Evolutionary conservation across 2,329 filamentous ascomycete species (phyloP), one percentile per base, ranked within the genome.

Genomic region (Curvularia sp.): DNA sequence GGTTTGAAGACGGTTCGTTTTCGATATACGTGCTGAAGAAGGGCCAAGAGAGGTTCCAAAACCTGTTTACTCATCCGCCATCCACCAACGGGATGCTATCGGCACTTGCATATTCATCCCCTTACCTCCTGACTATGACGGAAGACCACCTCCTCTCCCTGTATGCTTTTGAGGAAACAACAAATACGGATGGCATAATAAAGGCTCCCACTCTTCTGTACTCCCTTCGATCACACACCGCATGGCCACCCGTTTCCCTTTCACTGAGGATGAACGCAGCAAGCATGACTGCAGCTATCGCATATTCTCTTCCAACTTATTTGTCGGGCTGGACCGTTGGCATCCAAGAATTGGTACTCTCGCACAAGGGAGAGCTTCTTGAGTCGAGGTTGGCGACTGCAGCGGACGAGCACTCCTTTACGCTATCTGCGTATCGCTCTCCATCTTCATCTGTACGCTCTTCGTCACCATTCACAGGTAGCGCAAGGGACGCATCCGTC

Each of bases 331-430:
- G 93, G 91, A 93, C 90, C 7, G 85, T 97, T 15, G 93, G 93
- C 2, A 86, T 98, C n/a, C 94, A 98, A 75, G 94, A 97, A 75
- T 80, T 97, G 42, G 87, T 89, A 57, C 83, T 96, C n/a, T 77
- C 77, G 32, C 75, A 75, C 49, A 73, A 78, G 46, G 84, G 84
- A 6, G 77, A 77, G 13, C 73, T 85, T 0, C 67, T 81, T 1
- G 76, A 79, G 34, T 85, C 83, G 2, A 80, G 83, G 6, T 66
- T 84, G 3, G 78, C 83, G 15, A 82, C 81, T 2, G 82, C 83
- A n/a, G 75, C 82, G 18, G 78, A 81, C 19, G 77, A 80, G 51
- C 78, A 80, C 27, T 83, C 80, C 45, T 79, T 80, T 70, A 61
- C 74, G 67, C 49, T 80, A 59, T 57, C 78, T 8, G 63, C 68